Evolutionary conservation across 257 asterid species (phyloP), one percentile per base, ranked within the genome.

Genomic region (Solanum neorickii): DNA sequence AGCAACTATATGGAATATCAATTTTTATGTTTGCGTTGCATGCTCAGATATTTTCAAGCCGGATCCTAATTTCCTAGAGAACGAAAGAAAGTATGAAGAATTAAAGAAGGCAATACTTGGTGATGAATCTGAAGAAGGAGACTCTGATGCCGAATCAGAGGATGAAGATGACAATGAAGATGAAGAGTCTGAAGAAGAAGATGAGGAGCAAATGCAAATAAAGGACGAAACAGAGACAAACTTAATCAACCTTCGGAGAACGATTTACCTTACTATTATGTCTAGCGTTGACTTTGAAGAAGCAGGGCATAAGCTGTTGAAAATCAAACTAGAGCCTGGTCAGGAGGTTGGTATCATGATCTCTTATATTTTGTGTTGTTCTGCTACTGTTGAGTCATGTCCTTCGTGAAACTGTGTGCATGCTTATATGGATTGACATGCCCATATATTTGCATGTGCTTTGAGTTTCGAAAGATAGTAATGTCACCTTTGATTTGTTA

Each of bases 261-360:
- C 99, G 2, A 97, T 96, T 68, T 96, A 97, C 88, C 89, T 95
- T 93, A 97, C 98, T 0, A 97, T 97, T 70, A 97, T 97, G 99
- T 96, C 99, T 9, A 96, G 99, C 83, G 98, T 95, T 75, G 98
- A 94, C 89, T 96, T 95, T 89, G 99, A 97, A 91, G 99, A 96
- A 90, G 99, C 98, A 11, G 98, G 99, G 23, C 99, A 97, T 80
- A 96, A 97, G 89, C 90, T 97, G 37, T 83, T 96, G 90, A 94
- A 94, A 88, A 96, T 97, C 87, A 97, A 96, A 88, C 92, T 96
- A 70, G 99, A 97, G 92, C 95, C 99, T 89, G 99, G 99, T 78
- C 99, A 95, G 87, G 99, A 97, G 97, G 98, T 95, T 60, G 18
- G 94, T 90, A 52, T 78, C 46, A 7, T 68, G 15, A 87, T 78